Percentiles rank a stretch among this genome's conserved stretches.
phyloP scores from a whole-genome alignment of 2,329 filamentous ascomycete species.

The Phyllosticta citriasiana region DNA sequence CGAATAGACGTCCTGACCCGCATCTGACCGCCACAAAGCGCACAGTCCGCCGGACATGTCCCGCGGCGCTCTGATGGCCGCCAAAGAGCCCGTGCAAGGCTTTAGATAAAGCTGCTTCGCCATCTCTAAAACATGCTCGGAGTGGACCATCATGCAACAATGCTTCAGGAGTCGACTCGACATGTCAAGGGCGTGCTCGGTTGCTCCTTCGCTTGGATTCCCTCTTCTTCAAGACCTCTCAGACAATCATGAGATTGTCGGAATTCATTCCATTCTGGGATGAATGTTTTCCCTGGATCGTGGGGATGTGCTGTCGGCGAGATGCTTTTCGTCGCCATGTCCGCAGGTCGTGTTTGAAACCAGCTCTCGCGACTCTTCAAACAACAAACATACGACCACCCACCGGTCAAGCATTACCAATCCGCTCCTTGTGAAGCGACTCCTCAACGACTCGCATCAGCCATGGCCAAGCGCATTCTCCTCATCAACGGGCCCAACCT shows the following conservation, averaged over 20 bases:
- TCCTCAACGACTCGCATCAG: background rate
- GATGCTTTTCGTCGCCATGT: background rate
- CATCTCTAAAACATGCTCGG: background rate
- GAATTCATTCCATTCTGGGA: background rate
- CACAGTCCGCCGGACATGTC: background rate
- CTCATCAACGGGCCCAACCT: conserved; percentile 77
- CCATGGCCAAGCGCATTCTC: conserved; percentile 44
- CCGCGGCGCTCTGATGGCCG: background rate
- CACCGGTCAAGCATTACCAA: background rate
- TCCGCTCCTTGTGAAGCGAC: background rate
- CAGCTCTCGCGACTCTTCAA: background rate
- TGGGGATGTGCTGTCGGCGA: background rate
- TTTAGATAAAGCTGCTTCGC: background rate
- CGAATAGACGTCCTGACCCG: background rate
- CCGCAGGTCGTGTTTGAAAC: background rate
- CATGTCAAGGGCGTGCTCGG: background rate
- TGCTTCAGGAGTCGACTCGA: background rate
- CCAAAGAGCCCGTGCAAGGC: background rate
- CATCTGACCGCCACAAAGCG: background rate
- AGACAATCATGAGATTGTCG: background rate
- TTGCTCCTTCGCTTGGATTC: background rate
- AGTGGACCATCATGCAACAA: background rate
- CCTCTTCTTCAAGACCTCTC: background rate
- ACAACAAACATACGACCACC: background rate
- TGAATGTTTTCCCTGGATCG: background rate